These are phyloP conservation scores for Nothophaeocryptopus gaeumannii DNA, from an alignment of 2,329 filamentous ascomycete genomes.

Conservation along the genomic window DNA sequence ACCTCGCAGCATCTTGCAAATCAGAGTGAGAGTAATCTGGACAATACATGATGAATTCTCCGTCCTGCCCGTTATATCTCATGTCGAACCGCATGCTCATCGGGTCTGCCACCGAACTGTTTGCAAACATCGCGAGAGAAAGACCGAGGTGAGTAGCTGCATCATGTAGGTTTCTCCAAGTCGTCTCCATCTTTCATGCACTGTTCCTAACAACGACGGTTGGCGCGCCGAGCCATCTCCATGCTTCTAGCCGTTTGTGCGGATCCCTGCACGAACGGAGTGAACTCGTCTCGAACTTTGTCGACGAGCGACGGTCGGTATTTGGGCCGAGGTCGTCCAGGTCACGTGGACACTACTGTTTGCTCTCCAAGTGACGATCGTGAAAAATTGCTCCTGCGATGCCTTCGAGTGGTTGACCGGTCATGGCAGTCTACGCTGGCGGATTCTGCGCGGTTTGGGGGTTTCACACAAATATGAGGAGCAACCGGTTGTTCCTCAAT, in stretches of 20 bases:
- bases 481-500: too few species aligned
- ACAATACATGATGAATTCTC: neutral
- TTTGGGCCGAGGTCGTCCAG: neutral
- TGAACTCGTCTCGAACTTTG: neutral
- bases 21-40: neutral
- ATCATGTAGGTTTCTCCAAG: too few species aligned
- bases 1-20: neutral
- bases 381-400: too few species aligned
- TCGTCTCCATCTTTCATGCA: too few species aligned
- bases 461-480: too few species aligned
- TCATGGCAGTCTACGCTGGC: too few species aligned
- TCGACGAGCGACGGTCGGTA: neutral
- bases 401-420: too few species aligned
- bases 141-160: neutral
- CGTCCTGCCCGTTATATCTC: neutral
- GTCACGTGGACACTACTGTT: too few species aligned
- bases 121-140: neutral
- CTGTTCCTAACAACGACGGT: neutral
- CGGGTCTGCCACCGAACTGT: neutral
- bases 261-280: neutral
- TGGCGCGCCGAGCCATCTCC: neutral
- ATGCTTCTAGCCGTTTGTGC: neutral
- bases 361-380: too few species aligned
- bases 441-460: too few species aligned
- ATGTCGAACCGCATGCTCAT: neutral